Evolutionary conservation across 257 asterid species (phyloP), one percentile per base, ranked within the genome.

Genomic region (Cordia subcordata): DNA sequence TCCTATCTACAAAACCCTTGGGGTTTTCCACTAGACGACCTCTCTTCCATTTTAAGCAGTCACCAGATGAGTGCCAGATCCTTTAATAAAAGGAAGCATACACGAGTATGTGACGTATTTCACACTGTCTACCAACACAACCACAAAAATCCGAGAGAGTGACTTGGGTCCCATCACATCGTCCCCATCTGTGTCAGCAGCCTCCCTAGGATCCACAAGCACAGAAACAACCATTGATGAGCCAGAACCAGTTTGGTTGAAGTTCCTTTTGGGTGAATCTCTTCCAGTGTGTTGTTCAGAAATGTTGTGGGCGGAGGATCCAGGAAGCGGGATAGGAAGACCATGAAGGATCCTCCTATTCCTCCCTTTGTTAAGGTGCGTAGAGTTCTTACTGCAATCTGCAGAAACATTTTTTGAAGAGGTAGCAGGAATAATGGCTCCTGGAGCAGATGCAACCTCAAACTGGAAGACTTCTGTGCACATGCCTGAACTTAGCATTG

Each of bases 391-490:
- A 21, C n/a, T 64, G 50, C 65, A 63, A 20, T 68, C 77, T 45
- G 72, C 73, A 3, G 93, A 57, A 53, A 80, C 73, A 42, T 86
- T 81, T 75, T 75, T 67, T 51, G 76, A 23, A 11, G 74, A 4
- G 55, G 78, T 23, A 32, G 86, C 81, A 35, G 85, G 81, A 65
- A 83, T 74, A 45, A 85, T 77, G 74, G 77, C 78, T 71, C 82
- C 83, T 23, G 77, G 68, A 17, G 79, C 11, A 13, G 57, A 61
- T 51, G 81, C 76, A 27, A 75, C 77, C 8, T 86, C 90, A 53
- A 86, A 84, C 76, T 86, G 93, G 83, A 86, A 86, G 11, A 84
- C 95, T 77, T 86, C 93, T 6, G 93, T 80, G 52, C 95, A 86
- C 95, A 82, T 73, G 45, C 95, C 95, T 1, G 95, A 77, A 22